Percentiles rank a stretch among this genome's conserved stretches.
Conservation (phyloP, 768 basidiomycete species). For the Boletus tylopilopsis region DNA sequence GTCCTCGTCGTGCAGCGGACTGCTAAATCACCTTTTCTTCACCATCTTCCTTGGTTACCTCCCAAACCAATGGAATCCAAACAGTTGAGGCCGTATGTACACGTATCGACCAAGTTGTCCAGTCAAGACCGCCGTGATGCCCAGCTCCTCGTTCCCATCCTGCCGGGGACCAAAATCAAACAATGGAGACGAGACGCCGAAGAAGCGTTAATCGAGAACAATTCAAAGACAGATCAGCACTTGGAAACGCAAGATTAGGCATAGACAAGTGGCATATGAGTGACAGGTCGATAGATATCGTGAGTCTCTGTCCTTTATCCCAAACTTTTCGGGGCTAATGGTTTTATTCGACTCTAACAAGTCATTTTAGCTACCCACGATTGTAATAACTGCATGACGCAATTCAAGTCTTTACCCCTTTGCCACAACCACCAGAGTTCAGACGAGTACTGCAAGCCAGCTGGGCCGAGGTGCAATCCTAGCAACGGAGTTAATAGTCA, state of each 20-base stretch:
- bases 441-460: background rate
- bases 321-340: background rate
- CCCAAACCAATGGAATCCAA: background rate
- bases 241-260: background rate
- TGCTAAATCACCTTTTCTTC: background rate
- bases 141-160: conserved; percentile 24
- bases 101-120: conserved; percentile 21
- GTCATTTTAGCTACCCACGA: background rate
- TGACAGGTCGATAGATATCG: background rate
- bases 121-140: conserved; percentile 23
- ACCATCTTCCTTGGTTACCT: background rate
- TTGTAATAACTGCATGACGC: background rate
- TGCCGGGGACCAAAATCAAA: conserved; percentile 23
- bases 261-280: background rate
- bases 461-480: no score
- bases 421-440: background rate
- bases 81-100: conserved; percentile 29
- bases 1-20: background rate
- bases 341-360: no score
- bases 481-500: background rate
- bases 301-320: background rate
- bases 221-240: background rate
- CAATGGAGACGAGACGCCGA: conserved; percentile 25
- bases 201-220: background rate
- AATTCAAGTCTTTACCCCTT: background rate